Evolutionary conservation across 2,329 filamentous ascomycete species (phyloP).

Genomic region (Rutstroemia sp.): DNA sequence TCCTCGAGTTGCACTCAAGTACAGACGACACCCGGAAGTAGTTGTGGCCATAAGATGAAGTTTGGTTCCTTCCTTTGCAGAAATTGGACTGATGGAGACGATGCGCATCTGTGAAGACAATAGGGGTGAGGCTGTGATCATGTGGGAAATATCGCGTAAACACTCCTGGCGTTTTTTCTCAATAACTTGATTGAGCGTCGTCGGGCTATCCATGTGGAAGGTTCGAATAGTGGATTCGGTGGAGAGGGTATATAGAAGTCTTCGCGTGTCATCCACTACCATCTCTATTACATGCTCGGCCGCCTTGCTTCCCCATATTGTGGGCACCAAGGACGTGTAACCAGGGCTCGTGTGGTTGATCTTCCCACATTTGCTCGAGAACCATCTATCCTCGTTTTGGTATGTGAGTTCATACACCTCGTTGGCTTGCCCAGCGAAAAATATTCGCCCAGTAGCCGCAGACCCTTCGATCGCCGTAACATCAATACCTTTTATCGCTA

Average conservation of each 20-base stretch:
- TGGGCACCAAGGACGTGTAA: conserved; percentile 53
- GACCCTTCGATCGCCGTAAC: conserved; percentile 76
- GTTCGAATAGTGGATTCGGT: conserved; percentile 82
- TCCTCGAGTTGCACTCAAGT: conserved; percentile 75
- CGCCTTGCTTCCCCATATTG: conserved; percentile 42
- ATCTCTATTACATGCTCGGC: conserved; percentile 69
- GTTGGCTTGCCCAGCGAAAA: conserved; percentile 79
- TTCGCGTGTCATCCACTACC: conserved; percentile 80
- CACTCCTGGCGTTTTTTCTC: conserved; percentile 54
- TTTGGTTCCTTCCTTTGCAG: conserved; percentile 69
- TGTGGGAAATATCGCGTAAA: conserved; percentile 73
- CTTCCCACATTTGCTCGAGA: conserved; percentile 78
- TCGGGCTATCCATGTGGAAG: conserved; percentile 70
- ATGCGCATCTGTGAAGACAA: conserved; percentile 65
- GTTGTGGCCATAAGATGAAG: conserved; percentile 88
- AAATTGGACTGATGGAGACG: conserved; percentile 79
- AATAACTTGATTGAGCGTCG: conserved; percentile 55
- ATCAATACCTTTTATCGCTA: conserved; percentile 67
- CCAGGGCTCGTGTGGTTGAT: conserved; percentile 78
- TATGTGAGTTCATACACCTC: conserved; percentile 94
- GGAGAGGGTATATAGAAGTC: conserved; percentile 85
- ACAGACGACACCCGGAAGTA: conserved; percentile 82
- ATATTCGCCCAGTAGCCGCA: conserved; percentile 74
- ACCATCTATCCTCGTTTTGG: conserved; percentile 97
- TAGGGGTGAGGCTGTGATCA: conserved; percentile 67